Percentiles rank a stretch among this genome's conserved stretches.
phyloP scores from a whole-genome alignment of 2,329 filamentous ascomycete genomes.

The Fusarium sp. region DNA sequence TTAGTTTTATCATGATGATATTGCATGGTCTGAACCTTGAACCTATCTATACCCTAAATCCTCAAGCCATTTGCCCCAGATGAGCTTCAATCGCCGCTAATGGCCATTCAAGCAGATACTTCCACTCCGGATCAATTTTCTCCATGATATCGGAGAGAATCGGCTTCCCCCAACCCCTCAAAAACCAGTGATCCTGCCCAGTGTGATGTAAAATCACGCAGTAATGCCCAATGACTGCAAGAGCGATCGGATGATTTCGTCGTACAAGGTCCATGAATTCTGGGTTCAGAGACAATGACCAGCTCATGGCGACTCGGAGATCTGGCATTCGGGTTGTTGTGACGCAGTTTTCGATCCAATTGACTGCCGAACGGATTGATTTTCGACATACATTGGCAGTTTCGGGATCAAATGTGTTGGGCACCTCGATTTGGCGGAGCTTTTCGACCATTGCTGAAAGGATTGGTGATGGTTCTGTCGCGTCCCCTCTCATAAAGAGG shows the following conservation, averaged over 20 bases:
- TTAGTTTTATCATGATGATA: not conserved
- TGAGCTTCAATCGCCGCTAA: conserved; percentile 4
- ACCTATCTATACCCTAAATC: not conserved
- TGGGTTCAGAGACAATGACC: conserved; percentile 16
- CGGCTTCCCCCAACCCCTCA: conserved; percentile 21
- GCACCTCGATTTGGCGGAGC: conserved; percentile 17
- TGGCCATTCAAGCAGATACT: conserved; percentile 21
- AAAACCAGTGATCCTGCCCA: conserved; percentile 21
- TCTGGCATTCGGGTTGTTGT: not conserved
- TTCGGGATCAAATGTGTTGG: not conserved
- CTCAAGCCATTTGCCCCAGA: not conserved
- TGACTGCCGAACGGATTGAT: not conserved
- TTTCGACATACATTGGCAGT: not conserved
- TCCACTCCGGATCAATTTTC: conserved; percentile 11
- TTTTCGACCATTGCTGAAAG: conserved; percentile 9
- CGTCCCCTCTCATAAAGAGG: conserved; percentile 6
- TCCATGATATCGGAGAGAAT: conserved; percentile 17
- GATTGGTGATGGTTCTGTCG: not conserved
- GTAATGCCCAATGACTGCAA: conserved; percentile 27
- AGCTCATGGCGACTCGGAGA: conserved; percentile 24
- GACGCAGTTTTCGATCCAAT: conserved; percentile 7
- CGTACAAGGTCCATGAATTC: conserved; percentile 28
- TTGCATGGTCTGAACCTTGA: not conserved
- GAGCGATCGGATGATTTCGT: conserved; percentile 23
- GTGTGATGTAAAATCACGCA: conserved; percentile 23